Evolutionary conservation across 2,329 filamentous ascomycete species (phyloP), one percentile per base, ranked within the genome.

Genomic region (Aureobasidium mangrovei): DNA sequence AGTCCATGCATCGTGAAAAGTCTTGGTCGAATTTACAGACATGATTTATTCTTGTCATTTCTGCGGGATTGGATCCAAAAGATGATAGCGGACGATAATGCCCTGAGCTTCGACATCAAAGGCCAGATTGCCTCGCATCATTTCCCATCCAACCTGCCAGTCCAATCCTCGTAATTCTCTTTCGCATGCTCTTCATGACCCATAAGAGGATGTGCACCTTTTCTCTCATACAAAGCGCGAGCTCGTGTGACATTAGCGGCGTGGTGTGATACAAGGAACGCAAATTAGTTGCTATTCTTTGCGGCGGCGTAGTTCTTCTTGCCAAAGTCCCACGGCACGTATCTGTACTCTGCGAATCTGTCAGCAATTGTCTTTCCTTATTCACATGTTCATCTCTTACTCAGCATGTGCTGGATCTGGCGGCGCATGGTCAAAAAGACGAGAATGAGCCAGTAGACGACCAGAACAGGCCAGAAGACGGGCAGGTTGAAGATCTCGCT

Each of bases 401-500:
- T 98, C 80, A 98, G 91, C 93, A 98, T 98, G 76, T 97, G 93
- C 76, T 98, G 93, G 64, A 98, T 98, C 76, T 98, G 93, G 78
- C 93, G 88, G 73, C 93, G 84, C 93, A 98, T 98, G 54, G 93
- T 98, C 72, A 98, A 75, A 65, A 90, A 80, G 68, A 98, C 96
- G 58, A 98, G 78, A 67, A 98, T 95, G 70, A 98, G 79, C 91
- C 93, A 98, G 77, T 98, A 98, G 73, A 98, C 87, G 60, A 98
- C 90, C 70, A 98, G 75, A 6, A 98, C 90, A 10, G 93, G 93
- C 93, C 93, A 98, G 82, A 98, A 98, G 56, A 98, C 93, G 1
- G 93, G 93, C 61, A 98, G 82, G 73, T 98, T 89, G 74, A 97
- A 98, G 68, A 96, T 77, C 66, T 86, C 79, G 70, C 94, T 95